Evolutionary conservation across 257 asterid genomes (phyloP).

Genomic region (Solanum boliviense): DNA sequence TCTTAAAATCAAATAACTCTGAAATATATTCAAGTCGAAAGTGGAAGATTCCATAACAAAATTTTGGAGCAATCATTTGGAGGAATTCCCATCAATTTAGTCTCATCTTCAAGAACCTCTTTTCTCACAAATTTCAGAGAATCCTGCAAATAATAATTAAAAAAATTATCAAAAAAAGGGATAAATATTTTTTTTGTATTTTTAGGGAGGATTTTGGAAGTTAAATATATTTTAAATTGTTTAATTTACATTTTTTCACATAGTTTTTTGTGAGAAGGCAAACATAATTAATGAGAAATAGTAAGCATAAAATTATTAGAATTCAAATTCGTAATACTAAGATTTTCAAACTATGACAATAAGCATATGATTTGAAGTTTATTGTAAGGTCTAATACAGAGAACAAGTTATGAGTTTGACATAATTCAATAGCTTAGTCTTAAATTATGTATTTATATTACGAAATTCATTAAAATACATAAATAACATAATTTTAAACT

Average conservation of each 20-base stretch:
- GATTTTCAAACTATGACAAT: background rate
- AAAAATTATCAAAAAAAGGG: background rate
- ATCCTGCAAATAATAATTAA: slow-evolving; percentile 31
- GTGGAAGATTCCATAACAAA: slow-evolving; percentile 55
- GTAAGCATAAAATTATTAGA: no score
- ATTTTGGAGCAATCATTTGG: slow-evolving; percentile 56
- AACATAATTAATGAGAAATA: no score
- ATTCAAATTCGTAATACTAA: background rate
- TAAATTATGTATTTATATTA: background rate
- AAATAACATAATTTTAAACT: background rate
- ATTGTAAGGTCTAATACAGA: no score
- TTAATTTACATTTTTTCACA: background rate
- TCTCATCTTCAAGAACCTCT: slow-evolving; percentile 84
- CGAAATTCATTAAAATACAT: background rate
- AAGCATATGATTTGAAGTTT: background rate
- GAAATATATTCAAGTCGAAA: slow-evolving; percentile 9
- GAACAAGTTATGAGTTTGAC: rapidly evolving
- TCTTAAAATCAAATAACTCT: background rate
- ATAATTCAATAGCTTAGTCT: background rate
- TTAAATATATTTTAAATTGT: background rate
- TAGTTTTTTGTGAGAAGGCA: background rate
- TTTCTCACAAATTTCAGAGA: slow-evolving; percentile 62
- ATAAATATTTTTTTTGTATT: background rate
- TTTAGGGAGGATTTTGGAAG: background rate
- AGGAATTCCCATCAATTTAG: slow-evolving; percentile 73